Percentiles rank a stretch among this genome's conserved stretches.
phyloP scores from a whole-genome alignment of 306 rosid genomes.

The Rosa multiflora region DNA sequence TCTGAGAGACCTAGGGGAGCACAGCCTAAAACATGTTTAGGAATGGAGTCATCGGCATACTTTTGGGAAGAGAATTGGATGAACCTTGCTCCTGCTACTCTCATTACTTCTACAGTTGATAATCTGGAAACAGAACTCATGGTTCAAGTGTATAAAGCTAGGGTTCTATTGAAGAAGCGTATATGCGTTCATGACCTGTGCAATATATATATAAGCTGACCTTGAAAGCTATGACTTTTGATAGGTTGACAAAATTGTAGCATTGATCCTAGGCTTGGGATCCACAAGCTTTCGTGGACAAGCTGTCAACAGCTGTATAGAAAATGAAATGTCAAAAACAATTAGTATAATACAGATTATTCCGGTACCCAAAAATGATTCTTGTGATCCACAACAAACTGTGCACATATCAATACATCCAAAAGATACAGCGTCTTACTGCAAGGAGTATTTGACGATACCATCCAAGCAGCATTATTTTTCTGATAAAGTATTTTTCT shows the following conservation, averaged over 20 bases:
- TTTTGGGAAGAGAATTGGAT: slow-evolving; percentile 36
- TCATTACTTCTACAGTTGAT: slow-evolving; percentile 55
- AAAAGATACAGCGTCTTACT: neutral
- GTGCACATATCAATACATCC: slow-evolving; percentile 6
- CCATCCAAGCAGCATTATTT: neutral
- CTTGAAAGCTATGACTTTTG: slow-evolving; percentile 7
- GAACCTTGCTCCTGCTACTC: slow-evolving; percentile 53
- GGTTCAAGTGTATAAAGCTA: neutral
- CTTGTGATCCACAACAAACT: neutral
- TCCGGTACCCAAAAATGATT: neutral
- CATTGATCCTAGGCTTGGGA: neutral
- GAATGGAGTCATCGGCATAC: slow-evolving; percentile 13
- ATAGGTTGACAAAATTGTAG: slow-evolving; percentile 7
- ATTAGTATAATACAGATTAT: neutral
- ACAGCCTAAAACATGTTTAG: slow-evolving; percentile 36
- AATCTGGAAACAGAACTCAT: slow-evolving; percentile 17
- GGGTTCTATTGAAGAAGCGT: neutral
- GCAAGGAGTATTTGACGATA: slow-evolving; percentile 1
- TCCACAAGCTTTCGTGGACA: neutral
- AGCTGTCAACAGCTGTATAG: slow-evolving; percentile 9
- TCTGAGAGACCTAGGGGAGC: slow-evolving; percentile 39
- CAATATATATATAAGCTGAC: slow-evolving; percentile 2
- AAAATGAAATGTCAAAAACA: slow-evolving; percentile 5
- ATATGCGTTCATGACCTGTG: neutral
- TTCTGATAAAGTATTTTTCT: neutral